Base-by-base conservation (phyloP, 83 land plant species). In the Larix sibirica region DNA sequence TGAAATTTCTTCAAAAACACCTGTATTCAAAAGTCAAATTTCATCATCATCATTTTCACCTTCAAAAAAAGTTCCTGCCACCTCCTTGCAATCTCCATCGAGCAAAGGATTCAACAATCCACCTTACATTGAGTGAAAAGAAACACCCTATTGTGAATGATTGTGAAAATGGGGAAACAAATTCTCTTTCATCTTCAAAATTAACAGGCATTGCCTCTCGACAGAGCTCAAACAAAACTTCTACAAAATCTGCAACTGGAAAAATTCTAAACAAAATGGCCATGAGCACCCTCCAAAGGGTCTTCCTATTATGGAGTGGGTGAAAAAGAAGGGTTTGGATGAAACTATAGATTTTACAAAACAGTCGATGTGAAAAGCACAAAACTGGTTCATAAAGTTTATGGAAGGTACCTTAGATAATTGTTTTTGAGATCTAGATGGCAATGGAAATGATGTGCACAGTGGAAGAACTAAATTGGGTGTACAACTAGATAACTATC, bases 361-460 rank as follows among this genome's bases (percentile, higher is more conserved):
- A 71, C 77, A 80, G 79, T 76, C 95, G 28, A 83, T 82, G 71
- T 38, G 56, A 83, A 92, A 88, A 59, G 87, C 93, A 12, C 96
- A 91, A 44, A 86, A 86, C 28, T 97, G 99, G 99, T 97, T 97
- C 83, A 71, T 97, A 44, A 86, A 88, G 0, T 95, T 93, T 80
- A 89, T 95, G 74, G 99, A 97, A 71, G 88, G 79, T n/a, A 94
- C 95, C 76, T 82, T 97, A 66, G 99, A 92, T 80, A 86, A 85
- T 70, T 96, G 91, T n/a, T 93, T 87, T 67, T 91, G 85, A 61
- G 71, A 62, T 6, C 69, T 69, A 6, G 40, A 69, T 40, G 70
- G 66, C 2, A 74, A 33, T 38, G 62, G 68, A 16, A 68, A 31
- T 36, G 50, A 26, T 28, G 60, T 61, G 17, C 81, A 85, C 16